Evolutionary conservation across 139 green algal genomes (phyloP).

Genomic region (Tetratostichococcus sp.): DNA sequence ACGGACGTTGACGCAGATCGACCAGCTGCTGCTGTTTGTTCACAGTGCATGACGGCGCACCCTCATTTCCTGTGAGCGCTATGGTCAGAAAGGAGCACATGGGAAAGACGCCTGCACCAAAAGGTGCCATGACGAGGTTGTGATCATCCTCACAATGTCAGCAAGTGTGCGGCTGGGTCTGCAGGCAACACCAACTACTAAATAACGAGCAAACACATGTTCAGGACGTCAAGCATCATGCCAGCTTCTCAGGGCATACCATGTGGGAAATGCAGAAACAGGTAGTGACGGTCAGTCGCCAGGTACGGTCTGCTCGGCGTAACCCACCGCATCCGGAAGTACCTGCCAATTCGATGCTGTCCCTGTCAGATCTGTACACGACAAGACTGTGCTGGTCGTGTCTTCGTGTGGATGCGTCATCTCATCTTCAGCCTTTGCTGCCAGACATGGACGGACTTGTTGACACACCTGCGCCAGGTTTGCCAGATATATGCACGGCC

Average conservation of each 20-base stretch:
- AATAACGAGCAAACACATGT: too few relatives aligned
- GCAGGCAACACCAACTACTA: too few relatives aligned
- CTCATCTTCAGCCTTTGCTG: too few relatives aligned
- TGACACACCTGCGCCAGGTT: background rate
- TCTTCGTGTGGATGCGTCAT: too few relatives aligned
- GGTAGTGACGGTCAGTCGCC: background rate
- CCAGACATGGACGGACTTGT: too few relatives aligned
- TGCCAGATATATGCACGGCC: background rate
- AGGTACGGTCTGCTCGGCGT: constrained; percentile 15
- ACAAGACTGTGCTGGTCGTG: background rate
- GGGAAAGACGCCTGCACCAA: constrained; percentile 4
- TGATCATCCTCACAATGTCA: too few relatives aligned
- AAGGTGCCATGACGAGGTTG: too few relatives aligned
- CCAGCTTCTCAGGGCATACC: background rate
- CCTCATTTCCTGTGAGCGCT: background rate
- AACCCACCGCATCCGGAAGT: constrained; percentile 12
- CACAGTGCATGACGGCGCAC: background rate
- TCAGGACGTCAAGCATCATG: too few relatives aligned
- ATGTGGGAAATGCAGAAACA: constrained; percentile 25
- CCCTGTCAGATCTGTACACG: background rate
- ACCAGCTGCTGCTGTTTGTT: background rate
- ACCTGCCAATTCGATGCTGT: background rate
- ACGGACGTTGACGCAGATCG: background rate
- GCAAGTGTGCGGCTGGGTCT: too few relatives aligned
- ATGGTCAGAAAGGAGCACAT: constrained; percentile 18